Evolutionary conservation across 179 eudicot genomes (phyloP).

Genomic region (Carnegiea gigantea): DNA sequence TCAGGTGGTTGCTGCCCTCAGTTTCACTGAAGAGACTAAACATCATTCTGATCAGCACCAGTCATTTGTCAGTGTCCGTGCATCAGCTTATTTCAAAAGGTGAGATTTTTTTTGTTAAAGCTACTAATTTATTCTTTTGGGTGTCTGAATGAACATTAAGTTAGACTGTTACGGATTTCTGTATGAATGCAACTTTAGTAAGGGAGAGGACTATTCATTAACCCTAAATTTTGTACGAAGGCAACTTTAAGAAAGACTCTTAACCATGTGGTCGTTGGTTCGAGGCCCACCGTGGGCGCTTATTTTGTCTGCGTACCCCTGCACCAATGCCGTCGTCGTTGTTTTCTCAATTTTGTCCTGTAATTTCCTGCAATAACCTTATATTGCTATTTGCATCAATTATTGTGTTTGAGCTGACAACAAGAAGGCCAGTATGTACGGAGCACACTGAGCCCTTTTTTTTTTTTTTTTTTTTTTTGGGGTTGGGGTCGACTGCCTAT

Average conservation of each 20-base stretch:
- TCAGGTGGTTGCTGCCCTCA: conserved; percentile 9
- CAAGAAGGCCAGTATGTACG: not conserved
- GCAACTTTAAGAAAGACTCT: no score
- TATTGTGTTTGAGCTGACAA: no score
- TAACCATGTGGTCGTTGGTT: no score
- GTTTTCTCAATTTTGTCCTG: not conserved
- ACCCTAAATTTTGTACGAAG: no score
- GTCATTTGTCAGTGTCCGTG: conserved; percentile 7
- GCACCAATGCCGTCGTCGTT: no score
- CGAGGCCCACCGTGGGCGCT: no score
- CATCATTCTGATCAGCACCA: not conserved
- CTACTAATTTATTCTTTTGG: conserved; percentile 22
- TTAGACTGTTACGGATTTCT: conserved; percentile 10
- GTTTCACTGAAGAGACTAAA: conserved; percentile 4
- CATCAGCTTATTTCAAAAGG: conserved; percentile 17
- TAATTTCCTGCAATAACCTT: conserved; percentile 13
- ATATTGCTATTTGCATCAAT: conserved; percentile 2
- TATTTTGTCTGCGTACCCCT: no score
- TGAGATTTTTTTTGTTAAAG: conserved; percentile 21
- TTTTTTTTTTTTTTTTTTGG: no score
- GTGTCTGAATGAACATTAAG: conserved; percentile 19
- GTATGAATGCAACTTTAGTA: conserved; percentile 32
- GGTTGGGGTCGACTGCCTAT: not conserved
- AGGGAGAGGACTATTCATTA: conserved; percentile 18
- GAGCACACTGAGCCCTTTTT: not conserved